phyloP scores from a whole-genome alignment of 768 basidiomycete genomes.

The Russula griseocarnosa region DNA sequence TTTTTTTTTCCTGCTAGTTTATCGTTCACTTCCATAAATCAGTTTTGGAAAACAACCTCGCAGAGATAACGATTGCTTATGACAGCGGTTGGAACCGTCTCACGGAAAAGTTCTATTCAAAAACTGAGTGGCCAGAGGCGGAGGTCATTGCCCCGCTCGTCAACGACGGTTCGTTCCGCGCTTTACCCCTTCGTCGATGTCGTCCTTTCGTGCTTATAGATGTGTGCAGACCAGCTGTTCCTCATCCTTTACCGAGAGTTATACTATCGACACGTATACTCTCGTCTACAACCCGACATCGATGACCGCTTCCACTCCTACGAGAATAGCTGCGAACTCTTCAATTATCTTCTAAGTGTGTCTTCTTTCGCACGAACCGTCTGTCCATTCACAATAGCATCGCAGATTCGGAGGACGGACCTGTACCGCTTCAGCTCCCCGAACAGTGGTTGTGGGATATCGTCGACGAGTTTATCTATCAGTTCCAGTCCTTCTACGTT shows the following conservation, averaged over 20 bases:
- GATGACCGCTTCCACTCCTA: conserved; percentile 98
- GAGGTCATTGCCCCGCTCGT: conserved; percentile 93
- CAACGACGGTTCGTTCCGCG: conserved; percentile 67
- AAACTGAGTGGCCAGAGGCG: conserved; percentile 96
- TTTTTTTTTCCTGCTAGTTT: conserved; percentile 59
- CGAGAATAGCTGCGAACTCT: conserved; percentile 96
- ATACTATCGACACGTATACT: conserved; percentile 94
- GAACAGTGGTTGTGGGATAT: conserved; percentile 99
- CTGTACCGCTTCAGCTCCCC: conserved; percentile 88
- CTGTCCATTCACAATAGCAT: background rate
- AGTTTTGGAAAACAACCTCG: conserved; percentile 84
- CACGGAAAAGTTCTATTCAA: conserved; percentile 93
- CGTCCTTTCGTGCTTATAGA: background rate
- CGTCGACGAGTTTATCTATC: conserved; percentile 96
- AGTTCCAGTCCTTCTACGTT: conserved; percentile 93
- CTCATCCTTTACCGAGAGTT: conserved; percentile 95
- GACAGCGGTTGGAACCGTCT: conserved; percentile 97
- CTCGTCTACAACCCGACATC: conserved; percentile 88
- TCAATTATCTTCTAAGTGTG: conserved; percentile 94
- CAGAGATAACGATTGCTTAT: conserved; percentile 88
- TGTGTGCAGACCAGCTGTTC: conserved; percentile 76
- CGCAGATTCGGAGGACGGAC: conserved; percentile 80
- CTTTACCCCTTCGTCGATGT: background rate
- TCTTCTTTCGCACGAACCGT: conserved; percentile 14
- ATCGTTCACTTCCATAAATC: conserved; percentile 94